A percentile compares a stretch with the other conserved stretches of the same genome.
Evolutionary conservation across 2,329 filamentous ascomycete species (phyloP).

Genomic region (Fusarium ramigenum): DNA sequence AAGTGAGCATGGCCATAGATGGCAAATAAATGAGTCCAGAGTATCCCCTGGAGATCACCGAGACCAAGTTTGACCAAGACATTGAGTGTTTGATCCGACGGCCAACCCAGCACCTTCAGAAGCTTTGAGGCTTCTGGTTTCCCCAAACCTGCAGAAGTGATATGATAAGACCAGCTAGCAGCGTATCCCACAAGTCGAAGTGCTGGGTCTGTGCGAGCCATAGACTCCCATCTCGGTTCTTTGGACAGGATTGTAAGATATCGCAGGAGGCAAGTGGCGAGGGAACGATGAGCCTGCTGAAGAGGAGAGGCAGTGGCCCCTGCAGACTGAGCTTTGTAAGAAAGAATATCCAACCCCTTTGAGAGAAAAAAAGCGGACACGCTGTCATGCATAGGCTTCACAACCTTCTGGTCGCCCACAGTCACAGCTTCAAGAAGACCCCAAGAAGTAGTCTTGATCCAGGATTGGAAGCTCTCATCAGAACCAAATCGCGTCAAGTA

Average conservation of each 20-base stretch:
- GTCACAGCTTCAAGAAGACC: neutral
- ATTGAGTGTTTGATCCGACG: neutral
- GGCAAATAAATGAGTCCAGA: neutral
- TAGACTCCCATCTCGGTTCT: neutral
- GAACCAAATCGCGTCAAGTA: neutral
- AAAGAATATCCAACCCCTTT: neutral
- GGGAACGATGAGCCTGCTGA: neutral
- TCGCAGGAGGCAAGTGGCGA: neutral
- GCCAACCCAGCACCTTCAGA: neutral
- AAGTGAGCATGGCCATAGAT: neutral
- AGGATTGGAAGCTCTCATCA: neutral
- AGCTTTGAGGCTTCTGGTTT: neutral
- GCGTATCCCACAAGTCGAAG: neutral
- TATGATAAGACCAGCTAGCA: neutral
- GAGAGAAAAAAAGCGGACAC: neutral
- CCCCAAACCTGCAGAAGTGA: neutral
- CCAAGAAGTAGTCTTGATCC: slow-evolving; percentile 3
- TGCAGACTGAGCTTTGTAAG: neutral
- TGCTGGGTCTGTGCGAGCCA: neutral
- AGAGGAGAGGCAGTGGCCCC: neutral
- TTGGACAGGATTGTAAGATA: neutral
- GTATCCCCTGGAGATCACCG: neutral
- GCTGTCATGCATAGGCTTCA: neutral
- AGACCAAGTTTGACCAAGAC: neutral
- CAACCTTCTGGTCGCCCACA: neutral